Evolutionary conservation across 192 early-diverging fungal species (phyloP), one percentile per base, ranked within the genome.

Genomic region (Kickxella alabastrina): DNA sequence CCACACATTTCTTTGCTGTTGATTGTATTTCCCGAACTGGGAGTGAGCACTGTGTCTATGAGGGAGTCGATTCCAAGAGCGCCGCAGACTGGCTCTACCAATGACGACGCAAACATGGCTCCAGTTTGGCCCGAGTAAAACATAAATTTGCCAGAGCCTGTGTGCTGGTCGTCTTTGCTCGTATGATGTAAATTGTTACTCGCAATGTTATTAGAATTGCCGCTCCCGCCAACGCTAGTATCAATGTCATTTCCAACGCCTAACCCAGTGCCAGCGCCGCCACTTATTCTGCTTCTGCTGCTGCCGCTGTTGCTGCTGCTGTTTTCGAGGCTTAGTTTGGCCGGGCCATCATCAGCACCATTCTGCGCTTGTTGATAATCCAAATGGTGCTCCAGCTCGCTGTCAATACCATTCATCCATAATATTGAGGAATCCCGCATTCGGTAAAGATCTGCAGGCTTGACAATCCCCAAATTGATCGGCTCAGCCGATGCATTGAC

Each of bases 61-160:
- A 65, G 26, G 2, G 17, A 23, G 13, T 41, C 60, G 12, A 75
- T 45, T 6, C 45, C 25, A 25, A 57, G 34, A 10, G 44, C 46
- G 29, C 49, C 28, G 28, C 22, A 27, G 10, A 24, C 53, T 6
- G 62, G 49, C 7, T 44, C 40, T 0, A 51, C 52, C 21, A 75
- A 46, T 9, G 52, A 49, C 28, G 59, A 26, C 15, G 55, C 54
- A 34, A 40, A 24, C 0, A 47, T 31, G 22, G 59, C 55, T 14
- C 65, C 71, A 9, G 60, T 63, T 6, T 57, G 55, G 23, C 43
- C 53, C 1, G 59, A 56, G 36, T 64, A 75, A n/a, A 75, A 59
- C 64, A 68, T 63, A 18, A 38, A 52, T 31, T 52, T 52, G 43
- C 38, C 25, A 22, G 31, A 31, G 6, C 32, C 49, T 38, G 34